Evolutionary conservation across 2,329 filamentous ascomycete species (phyloP).

Genomic region (Kalmusia sp.): DNA sequence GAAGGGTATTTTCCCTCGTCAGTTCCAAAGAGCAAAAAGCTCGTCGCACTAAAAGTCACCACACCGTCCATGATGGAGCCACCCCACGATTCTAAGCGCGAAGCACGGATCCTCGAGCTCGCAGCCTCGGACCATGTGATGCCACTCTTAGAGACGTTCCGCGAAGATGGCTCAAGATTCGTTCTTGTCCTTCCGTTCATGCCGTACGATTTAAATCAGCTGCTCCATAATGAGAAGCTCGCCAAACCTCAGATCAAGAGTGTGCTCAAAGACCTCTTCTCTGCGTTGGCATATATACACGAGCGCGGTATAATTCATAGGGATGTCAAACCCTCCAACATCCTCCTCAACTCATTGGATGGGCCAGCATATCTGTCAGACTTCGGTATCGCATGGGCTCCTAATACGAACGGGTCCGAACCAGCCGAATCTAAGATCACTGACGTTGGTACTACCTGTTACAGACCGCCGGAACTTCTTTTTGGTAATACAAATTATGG

Average conservation of each 20-base stretch:
- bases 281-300: constrained; percentile 76
- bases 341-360: constrained; percentile 71
- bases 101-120: constrained; percentile 74
- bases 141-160: constrained; percentile 74
- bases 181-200: constrained; percentile 88
- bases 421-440: constrained; percentile 75
- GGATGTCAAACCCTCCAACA: constrained; percentile 91
- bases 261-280: constrained; percentile 73
- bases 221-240: constrained; percentile 63
- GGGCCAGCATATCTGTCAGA: constrained; percentile 84
- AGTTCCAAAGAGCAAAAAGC: constrained; percentile 23
- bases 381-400: constrained; percentile 90
- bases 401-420: constrained; percentile 66
- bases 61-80: constrained; percentile 73
- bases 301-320: constrained; percentile 81
- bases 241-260: constrained; percentile 49
- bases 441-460: constrained; percentile 91
- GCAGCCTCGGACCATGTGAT: constrained; percentile 68
- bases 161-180: constrained; percentile 72
- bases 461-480: constrained; percentile 87
- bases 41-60: constrained; percentile 85
- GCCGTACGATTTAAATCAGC: constrained; percentile 72
- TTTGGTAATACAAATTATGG: constrained; percentile 83
- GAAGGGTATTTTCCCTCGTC: constrained; percentile 39
- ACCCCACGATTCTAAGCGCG: constrained; percentile 83